Percentiles rank a stretch among this genome's conserved stretches.
Conservation (phyloP, 495 filamentous ascomycete species). For the Tetracladium setigerum region DNA sequence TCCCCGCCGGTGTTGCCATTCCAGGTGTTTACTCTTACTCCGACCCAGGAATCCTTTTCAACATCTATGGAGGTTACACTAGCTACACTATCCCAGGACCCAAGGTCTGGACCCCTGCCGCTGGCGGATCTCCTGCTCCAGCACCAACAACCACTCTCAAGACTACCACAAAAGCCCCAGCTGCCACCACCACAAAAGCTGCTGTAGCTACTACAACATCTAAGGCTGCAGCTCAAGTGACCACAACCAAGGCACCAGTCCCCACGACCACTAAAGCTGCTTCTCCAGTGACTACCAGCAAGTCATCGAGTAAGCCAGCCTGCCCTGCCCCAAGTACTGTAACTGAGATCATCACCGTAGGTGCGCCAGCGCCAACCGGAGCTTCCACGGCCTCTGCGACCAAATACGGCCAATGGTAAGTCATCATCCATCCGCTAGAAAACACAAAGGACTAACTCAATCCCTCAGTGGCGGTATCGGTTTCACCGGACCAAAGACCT, state of each 20-base stretch:
- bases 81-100: slow-evolving; percentile 36
- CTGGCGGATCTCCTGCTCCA: slow-evolving; percentile 3
- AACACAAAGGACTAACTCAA: too few relatives aligned
- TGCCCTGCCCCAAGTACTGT: too few relatives aligned
- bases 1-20: slow-evolving; percentile 30
- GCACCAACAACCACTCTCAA: background rate
- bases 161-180: background rate
- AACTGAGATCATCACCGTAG: too few relatives aligned
- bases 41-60: slow-evolving; percentile 44
- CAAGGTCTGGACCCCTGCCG: slow-evolving; percentile 20
- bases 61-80: slow-evolving; percentile 32
- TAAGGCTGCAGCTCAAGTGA: background rate
- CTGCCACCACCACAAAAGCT: background rate
- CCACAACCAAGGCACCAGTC: background rate
- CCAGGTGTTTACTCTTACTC: slow-evolving; percentile 40
- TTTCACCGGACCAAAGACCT: slow-evolving; percentile 16
- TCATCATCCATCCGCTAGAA: too few relatives aligned
- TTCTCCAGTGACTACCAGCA: too few relatives aligned
- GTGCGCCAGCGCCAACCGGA: too few relatives aligned
- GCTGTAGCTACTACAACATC: background rate
- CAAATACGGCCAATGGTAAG: too few relatives aligned
- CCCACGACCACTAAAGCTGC: too few relatives aligned
- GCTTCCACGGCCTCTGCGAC: too few relatives aligned
- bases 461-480: slow-evolving; percentile 6
- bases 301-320: too few relatives aligned